These are phyloP conservation scores for Pythium chondricola DNA, from an alignment of 352 stramenopile genomes.

Conservation along the genomic window DNA sequence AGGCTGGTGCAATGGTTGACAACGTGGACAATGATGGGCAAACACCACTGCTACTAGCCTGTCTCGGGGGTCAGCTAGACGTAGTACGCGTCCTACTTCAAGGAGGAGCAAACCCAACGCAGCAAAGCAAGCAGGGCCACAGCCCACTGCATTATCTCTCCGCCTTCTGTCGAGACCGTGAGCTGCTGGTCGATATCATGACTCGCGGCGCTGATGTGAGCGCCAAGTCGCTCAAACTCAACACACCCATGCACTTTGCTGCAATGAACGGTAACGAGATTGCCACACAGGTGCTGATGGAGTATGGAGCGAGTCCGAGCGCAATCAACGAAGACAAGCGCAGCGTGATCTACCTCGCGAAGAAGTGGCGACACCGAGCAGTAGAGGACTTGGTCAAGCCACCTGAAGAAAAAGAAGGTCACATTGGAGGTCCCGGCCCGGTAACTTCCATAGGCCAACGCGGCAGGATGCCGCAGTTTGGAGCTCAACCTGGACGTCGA, in stretches of 20 bases:
- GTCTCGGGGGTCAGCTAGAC: slow-evolving; percentile 41
- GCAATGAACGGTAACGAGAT: slow-evolving; percentile 75
- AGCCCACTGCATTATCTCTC: slow-evolving; percentile 59
- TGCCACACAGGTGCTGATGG: slow-evolving; percentile 44
- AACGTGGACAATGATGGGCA: slow-evolving; percentile 54
- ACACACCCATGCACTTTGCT: slow-evolving; percentile 70
- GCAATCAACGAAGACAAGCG: slow-evolving; percentile 73
- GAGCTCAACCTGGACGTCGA: slow-evolving; percentile 2
- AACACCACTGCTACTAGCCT: slow-evolving; percentile 51
- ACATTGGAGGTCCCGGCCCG: neutral
- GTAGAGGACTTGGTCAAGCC: slow-evolving; percentile 54
- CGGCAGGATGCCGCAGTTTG: slow-evolving; percentile 2
- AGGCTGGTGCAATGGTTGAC: slow-evolving; percentile 45
- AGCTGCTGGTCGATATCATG: slow-evolving; percentile 44
- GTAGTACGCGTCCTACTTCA: slow-evolving; percentile 41
- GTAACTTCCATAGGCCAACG: too few relatives aligned
- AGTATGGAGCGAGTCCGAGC: slow-evolving; percentile 49
- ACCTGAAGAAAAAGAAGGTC: slow-evolving; percentile 24
- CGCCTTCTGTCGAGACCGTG: slow-evolving; percentile 49
- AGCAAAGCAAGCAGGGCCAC: slow-evolving; percentile 68
- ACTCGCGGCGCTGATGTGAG: slow-evolving; percentile 49
- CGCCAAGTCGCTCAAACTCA: slow-evolving; percentile 64
- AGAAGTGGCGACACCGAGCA: slow-evolving; percentile 61
- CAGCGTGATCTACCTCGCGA: slow-evolving; percentile 65
- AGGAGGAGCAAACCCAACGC: slow-evolving; percentile 41